Percentiles rank a stretch among this genome's conserved stretches.
phyloP scores from a whole-genome alignment of 495 filamentous ascomycete genomes.

The Pseudevernia furfuracea region DNA sequence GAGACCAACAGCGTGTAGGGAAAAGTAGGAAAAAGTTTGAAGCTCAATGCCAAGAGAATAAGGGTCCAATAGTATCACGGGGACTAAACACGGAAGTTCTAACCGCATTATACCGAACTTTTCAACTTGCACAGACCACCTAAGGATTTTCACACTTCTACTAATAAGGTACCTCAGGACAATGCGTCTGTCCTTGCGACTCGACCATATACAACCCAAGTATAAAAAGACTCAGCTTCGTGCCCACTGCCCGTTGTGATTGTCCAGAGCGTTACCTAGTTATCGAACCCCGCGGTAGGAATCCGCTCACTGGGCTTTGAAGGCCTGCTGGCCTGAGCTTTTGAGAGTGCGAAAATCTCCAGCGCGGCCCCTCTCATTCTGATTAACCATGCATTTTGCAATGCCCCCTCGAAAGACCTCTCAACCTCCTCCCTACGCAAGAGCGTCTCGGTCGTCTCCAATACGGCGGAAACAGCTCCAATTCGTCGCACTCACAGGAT shows the following conservation, averaged over 20 bases:
- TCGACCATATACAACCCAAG: background rate
- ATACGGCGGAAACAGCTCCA: constrained; percentile 63
- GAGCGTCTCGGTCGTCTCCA: constrained; percentile 51
- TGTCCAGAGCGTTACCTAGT: background rate
- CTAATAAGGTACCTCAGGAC: background rate
- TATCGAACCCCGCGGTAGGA: background rate
- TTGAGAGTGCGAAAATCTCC: background rate
- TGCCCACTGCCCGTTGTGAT: background rate
- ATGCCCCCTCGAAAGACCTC: constrained; percentile 76
- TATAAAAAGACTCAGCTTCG: background rate
- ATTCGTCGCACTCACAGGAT: constrained; percentile 47
- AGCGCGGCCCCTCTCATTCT: background rate
- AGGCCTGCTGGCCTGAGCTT: constrained; percentile 15
- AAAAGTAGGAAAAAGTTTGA: background rate
- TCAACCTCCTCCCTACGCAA: constrained; percentile 54
- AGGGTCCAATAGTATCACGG: background rate
- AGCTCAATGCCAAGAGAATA: background rate
- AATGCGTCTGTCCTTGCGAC: background rate
- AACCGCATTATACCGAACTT: background rate
- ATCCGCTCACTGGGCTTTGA: constrained; percentile 7
- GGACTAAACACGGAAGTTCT: constrained; percentile 13
- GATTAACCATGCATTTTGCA: constrained; percentile 82
- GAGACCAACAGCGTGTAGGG: background rate
- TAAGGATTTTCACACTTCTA: background rate
- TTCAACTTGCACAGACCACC: background rate